phyloP scores from a whole-genome alignment of 768 basidiomycete species.

The Tulasnella sp. region DNA sequence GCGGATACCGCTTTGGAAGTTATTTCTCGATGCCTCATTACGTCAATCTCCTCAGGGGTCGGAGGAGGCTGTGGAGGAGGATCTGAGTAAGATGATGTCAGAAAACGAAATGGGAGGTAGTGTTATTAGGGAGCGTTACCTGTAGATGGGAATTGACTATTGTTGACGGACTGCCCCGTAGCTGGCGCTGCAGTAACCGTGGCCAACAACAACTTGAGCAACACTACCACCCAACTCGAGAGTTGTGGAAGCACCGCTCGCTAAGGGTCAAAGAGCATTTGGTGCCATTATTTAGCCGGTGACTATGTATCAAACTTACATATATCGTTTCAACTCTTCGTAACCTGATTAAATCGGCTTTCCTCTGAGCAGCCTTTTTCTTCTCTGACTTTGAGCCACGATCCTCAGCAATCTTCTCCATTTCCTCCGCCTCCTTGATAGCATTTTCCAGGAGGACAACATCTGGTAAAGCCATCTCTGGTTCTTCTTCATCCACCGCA shows the following conservation, averaged over 20 bases:
- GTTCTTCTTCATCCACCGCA: neutral
- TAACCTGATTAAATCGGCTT: conserved; percentile 72
- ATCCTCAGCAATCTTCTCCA: conserved; percentile 33
- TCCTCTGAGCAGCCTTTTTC: conserved; percentile 51
- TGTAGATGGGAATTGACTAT: conserved; percentile 52
- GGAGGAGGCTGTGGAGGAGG: conserved; percentile 40
- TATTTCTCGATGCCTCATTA: conserved; percentile 90
- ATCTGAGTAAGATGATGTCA: neutral
- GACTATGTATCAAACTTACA: conserved; percentile 35
- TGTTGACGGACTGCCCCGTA: conserved; percentile 47
- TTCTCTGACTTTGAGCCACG: conserved; percentile 36
- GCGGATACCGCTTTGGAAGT: conserved; percentile 96
- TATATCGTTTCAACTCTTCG: conserved; percentile 89
- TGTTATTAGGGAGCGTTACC: conserved; percentile 23
- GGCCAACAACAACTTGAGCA: conserved; percentile 83
- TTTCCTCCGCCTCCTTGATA: conserved; percentile 50
- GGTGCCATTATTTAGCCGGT: neutral
- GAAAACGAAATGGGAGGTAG: neutral
- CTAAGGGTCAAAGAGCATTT: conserved; percentile 30
- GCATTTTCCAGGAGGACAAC: conserved; percentile 57
- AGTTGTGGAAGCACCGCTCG: conserved; percentile 70
- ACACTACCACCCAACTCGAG: conserved; percentile 82
- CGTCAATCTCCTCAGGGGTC: conserved; percentile 82
- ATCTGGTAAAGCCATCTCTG: conserved; percentile 41
- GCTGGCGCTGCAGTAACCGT: conserved; percentile 75